A percentile compares a stretch with the other conserved stretches of the same genome.
Conservation (phyloP, 805 yeast genomes). For the Candida pini region DNA sequence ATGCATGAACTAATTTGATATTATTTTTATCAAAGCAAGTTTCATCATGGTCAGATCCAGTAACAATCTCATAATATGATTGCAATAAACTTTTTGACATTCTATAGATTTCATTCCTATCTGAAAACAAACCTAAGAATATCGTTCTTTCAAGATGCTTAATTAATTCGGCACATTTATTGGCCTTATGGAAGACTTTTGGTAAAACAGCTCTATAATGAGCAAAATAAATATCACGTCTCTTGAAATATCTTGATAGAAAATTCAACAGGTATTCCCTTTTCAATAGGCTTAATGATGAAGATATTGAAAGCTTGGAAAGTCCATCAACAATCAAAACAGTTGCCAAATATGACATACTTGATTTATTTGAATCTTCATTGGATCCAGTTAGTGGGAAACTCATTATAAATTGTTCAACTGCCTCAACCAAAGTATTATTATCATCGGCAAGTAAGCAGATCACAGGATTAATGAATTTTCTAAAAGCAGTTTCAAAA, state of each 20-base stretch:
- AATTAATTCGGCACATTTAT: slow-evolving; percentile 29
- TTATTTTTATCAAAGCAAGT: slow-evolving; percentile 27
- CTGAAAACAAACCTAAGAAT: slow-evolving; percentile 45
- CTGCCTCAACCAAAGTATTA: slow-evolving; percentile 29
- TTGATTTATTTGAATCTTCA: slow-evolving; percentile 23
- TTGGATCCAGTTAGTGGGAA: slow-evolving; percentile 29
- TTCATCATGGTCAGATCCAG: slow-evolving; percentile 15
- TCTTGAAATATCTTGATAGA: slow-evolving; percentile 34
- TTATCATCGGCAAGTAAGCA: slow-evolving; percentile 34
- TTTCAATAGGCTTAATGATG: slow-evolving; percentile 14
- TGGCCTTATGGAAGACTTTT: slow-evolving; percentile 14
- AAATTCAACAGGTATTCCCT: slow-evolving; percentile 33
- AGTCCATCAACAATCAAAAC: slow-evolving; percentile 33
- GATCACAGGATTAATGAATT: slow-evolving; percentile 28
- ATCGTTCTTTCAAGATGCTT: slow-evolving; percentile 46
- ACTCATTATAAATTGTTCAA: slow-evolving; percentile 30
- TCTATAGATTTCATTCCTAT: slow-evolving; percentile 44
- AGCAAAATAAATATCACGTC: slow-evolving; percentile 23
- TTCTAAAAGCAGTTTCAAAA: slow-evolving; percentile 17
- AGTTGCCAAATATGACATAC: slow-evolving; percentile 34
- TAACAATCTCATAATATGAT: slow-evolving; percentile 17
- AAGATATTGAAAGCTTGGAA: slow-evolving; percentile 25
- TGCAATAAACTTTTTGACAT: slow-evolving; percentile 38
- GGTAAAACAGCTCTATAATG: background rate
- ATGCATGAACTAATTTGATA: slow-evolving; percentile 33